Evolutionary conservation across 2,329 filamentous ascomycete species (phyloP), one percentile per base, ranked within the genome.

Genomic region (Aspergillus thermomutatus): DNA sequence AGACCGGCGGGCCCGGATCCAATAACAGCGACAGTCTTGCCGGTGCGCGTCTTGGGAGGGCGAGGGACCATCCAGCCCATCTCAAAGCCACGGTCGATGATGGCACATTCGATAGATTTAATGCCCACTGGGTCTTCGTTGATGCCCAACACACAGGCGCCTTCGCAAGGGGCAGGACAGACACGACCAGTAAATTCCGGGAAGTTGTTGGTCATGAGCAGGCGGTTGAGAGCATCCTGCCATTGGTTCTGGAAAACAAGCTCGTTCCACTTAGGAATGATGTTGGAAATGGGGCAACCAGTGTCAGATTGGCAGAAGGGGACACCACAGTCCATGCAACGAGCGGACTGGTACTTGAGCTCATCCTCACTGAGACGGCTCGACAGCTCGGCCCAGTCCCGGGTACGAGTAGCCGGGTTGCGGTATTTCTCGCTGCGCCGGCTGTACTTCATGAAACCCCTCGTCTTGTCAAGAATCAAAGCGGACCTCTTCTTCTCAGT

Each of bases 241-340:
- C 93, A 97, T 61, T 95, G 87, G 49, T 85, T 83, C 56, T 86
- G 80, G 70, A 84, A 85, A 0, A 95, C 85, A 8, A 96, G 62
- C 59, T 96, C 92, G 56, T 95, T 96, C 91, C 91, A 96, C 67
- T 97, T 97, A 56, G 93, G 93, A 68, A 97, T 97, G 71, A 97
- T 95, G 79, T 97, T 97, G 65, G 88, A 92, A 74, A 97, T 97
- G 1, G 93, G 93, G 73, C 93, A 97, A 50, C 93, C 93, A 62
- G 90, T 92, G 66, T 97, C 93, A 21, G 92, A 96, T 76, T 97
- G 93, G 69, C 93, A 97, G 83, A 97, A 97, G 1, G 93, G 93
- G 59, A 97, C 92, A 85, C 93, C 93, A 60, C 93, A 97, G 79
- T 97, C 93, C 93, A 97, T 97, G 81, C 93, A 97, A 63, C 93